A percentile compares a stretch with the other conserved stretches of the same genome.
Conservation (phyloP, 371 early-diverging fungal genomes). For the Dichotomocladium elegans region DNA sequence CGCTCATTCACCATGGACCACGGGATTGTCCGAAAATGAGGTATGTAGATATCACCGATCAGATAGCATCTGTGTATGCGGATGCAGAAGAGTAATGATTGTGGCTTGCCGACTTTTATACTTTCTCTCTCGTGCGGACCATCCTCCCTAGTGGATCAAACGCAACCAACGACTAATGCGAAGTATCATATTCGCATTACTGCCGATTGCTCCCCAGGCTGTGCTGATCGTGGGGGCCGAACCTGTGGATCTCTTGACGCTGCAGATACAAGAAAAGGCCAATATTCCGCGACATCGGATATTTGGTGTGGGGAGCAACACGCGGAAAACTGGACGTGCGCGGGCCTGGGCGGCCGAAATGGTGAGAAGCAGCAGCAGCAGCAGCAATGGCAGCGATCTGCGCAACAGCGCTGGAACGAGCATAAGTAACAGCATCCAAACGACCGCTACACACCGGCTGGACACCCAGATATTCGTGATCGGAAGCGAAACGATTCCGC, state of each 20-base stretch:
- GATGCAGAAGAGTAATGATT: neutral
- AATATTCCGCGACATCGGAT: conserved; percentile 69
- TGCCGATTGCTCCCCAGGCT: conserved; percentile 61
- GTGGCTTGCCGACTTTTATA: too few species aligned
- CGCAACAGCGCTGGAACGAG: too few species aligned
- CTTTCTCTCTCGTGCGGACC: too few species aligned
- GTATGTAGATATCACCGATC: conserved; percentile 22
- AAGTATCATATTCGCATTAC: conserved; percentile 58
- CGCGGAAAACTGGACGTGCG: conserved; percentile 65
- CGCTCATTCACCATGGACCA: conserved; percentile 11
- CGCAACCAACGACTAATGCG: conserved; percentile 69
- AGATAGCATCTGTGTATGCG: neutral
- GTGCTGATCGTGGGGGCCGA: conserved; percentile 70
- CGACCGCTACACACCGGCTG: neutral
- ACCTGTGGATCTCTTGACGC: conserved; percentile 76
- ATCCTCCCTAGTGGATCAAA: conserved; percentile 58
- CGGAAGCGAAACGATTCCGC: conserved; percentile 71
- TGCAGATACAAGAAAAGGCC: conserved; percentile 65
- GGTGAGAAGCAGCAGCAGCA: too few species aligned
- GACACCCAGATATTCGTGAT: conserved; percentile 46
- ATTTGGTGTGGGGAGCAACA: conserved; percentile 74
- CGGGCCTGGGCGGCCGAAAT: conserved; percentile 47
- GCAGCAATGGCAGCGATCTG: too few species aligned
- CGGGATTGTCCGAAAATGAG: conserved; percentile 22
- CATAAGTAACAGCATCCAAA: too few species aligned